Percentiles rank a stretch among this genome's conserved stretches.
Conservation (phyloP, 805 yeast genomes). For the Nadsonia fulvescens region DNA sequence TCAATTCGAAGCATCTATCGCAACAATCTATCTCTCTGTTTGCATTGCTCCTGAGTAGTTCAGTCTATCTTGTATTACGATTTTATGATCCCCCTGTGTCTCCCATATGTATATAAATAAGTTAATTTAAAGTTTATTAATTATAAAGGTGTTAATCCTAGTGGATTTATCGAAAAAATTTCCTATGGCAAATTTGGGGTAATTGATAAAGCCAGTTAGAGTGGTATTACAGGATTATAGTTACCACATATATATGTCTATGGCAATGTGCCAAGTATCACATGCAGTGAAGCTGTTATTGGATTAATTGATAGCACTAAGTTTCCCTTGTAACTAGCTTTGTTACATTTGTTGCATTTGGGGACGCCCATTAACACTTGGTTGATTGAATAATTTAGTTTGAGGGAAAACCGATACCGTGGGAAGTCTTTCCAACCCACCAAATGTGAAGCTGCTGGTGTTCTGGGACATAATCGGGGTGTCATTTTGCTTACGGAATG, state of each 20-base stretch:
- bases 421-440: constrained; percentile 50
- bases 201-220: no score
- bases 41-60: no score
- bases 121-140: not conserved
- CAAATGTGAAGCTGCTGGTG: no score
- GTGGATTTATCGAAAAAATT: not conserved
- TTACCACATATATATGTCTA: not conserved
- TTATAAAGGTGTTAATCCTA: not conserved
- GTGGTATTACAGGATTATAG: no score
- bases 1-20: constrained; percentile 7
- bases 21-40: constrained; percentile 8
- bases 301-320: constrained; percentile 1
- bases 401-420: constrained; percentile 56
- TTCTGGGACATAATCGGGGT: no score
- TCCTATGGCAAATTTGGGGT: no score
- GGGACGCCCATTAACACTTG: no score
- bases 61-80: no score
- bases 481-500: constrained; percentile 23
- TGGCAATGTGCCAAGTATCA: not conserved
- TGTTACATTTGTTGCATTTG: constrained; percentile 25
- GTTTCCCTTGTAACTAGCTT: constrained; percentile 14
- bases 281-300: not conserved
- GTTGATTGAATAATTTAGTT: no score
- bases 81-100: no score
- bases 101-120: constrained; percentile 3